Evolutionary conservation across 192 early-diverging fungal species (phyloP).

Genomic region (Chytriomyces sp.): DNA sequence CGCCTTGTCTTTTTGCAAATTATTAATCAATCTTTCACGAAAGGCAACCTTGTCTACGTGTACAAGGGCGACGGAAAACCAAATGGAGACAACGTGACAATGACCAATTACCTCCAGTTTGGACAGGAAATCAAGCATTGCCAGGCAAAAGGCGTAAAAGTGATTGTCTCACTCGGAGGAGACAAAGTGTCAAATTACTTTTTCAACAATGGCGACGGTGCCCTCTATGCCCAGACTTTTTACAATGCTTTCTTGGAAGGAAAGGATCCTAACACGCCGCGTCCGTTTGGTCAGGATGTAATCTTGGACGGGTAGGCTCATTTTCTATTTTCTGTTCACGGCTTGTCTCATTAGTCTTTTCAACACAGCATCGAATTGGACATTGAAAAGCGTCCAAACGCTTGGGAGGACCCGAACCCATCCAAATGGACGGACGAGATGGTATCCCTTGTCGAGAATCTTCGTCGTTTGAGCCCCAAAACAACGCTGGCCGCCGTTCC

Average conservation of each 20-base stretch:
- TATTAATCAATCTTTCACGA: background rate
- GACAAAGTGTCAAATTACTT: background rate
- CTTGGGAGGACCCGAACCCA: background rate
- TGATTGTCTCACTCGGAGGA: constrained; percentile 6
- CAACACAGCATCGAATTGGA: constrained; percentile 14
- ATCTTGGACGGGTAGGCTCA: constrained; percentile 3
- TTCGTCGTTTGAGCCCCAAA: constrained; percentile 1
- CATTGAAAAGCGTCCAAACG: constrained; percentile 3
- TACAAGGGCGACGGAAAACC: background rate
- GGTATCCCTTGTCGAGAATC: background rate
- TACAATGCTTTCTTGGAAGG: constrained; percentile 11
- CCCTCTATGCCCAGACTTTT: background rate
- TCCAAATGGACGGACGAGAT: constrained; percentile 7
- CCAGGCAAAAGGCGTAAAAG: background rate
- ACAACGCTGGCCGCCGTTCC: constrained; percentile 10
- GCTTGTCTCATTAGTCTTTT: too few relatives aligned
- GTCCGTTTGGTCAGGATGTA: constrained; percentile 3
- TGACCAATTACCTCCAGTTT: background rate
- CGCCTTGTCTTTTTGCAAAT: background rate
- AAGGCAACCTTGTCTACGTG: background rate
- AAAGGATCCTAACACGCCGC: background rate
- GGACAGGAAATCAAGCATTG: constrained; percentile 10
- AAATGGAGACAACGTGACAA: background rate
- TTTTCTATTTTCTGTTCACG: too few relatives aligned
- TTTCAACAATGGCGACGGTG: background rate